Base-by-base conservation (phyloP, 164 flowering plant genomes). In the Berberis thunbergii region DNA sequence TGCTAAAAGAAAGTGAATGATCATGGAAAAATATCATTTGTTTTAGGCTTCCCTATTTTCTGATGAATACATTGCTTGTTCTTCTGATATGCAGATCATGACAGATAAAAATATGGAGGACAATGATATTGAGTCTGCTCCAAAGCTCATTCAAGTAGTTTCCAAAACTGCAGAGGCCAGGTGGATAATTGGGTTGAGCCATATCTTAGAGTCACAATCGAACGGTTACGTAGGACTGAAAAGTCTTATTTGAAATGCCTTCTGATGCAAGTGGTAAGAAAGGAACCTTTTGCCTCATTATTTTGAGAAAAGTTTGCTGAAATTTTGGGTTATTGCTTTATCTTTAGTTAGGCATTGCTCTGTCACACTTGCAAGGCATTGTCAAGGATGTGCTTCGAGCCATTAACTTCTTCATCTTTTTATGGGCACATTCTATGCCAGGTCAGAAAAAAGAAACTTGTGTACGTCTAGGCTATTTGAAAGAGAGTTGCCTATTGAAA, bases 171-270 rank as follows among this genome's bases (percentile, higher is more conserved):
- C 83, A 86, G 74, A 74, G 97, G 96, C 5, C 97, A 87, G 70
- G 96, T 89, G 48, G 99, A 95, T 77, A 92, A 83, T 2, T 95
- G 99, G 97, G 87, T 88, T 74, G 99, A 95, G 76, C 99, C 99
- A 43, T 95, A 91, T 69, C 79, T 95, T 46, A 78, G 87, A 75
- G 78, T 91, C 53, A 77, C 94, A 13, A 75, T 88, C 76, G 96
- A 95, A 49, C 78, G 99, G 4, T 69, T 95, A 59, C 90, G 76
- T 42, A 79, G 83, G 52, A 60, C 97, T 45, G 90, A 89, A 78
- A 91, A 80, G 64, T 71, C 94, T 46, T 79, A 78, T 70, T 77
- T 95, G 77, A 95, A 86, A 78, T 86, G 97, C 74, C 96, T 95
- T 52, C 75, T 95, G 59, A 76, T 91, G 56, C 87, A 89, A 91